Percentiles rank a stretch among this genome's conserved stretches.
These are phyloP conservation scores for Adansonia digitata DNA, from an alignment of 345 rosid species.

Conservation along the genomic window DNA sequence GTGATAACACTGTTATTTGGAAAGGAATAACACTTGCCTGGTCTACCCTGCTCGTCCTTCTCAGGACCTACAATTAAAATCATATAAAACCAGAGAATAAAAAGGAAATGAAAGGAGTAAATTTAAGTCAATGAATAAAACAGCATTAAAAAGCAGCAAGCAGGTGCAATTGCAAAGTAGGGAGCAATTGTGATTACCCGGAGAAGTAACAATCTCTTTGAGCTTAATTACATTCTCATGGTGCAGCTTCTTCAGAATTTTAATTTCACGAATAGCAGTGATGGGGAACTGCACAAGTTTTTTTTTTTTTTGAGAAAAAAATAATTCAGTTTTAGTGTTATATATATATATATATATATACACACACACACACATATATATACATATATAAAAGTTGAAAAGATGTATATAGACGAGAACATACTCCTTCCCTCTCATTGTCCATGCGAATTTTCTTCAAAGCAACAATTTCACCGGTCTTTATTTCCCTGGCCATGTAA, in stretches of 20 bases:
- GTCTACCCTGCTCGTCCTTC: slow-evolving; percentile 81
- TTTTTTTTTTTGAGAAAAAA: not conserved
- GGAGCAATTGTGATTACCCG: slow-evolving; percentile 35
- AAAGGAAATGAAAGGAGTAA: not conserved
- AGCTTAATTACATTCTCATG: slow-evolving; percentile 67
- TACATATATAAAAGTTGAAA: too few relatives aligned
- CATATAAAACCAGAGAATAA: not conserved
- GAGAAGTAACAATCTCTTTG: slow-evolving; percentile 75
- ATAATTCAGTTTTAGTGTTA: not conserved
- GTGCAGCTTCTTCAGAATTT: slow-evolving; percentile 68
- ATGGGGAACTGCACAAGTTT: slow-evolving; percentile 50
- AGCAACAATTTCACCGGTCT: slow-evolving; percentile 91
- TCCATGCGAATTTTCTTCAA: slow-evolving; percentile 96
- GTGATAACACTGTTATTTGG: not conserved
- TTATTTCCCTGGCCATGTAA: slow-evolving; percentile 85
- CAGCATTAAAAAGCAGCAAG: not conserved
- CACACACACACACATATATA: too few relatives aligned
- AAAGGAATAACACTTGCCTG: slow-evolving; percentile 46
- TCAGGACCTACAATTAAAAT: slow-evolving; percentile 52
- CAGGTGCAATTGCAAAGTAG: not conserved
- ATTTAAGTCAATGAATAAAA: not conserved
- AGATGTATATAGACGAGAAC: slow-evolving; percentile 13
- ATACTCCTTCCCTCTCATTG: slow-evolving; percentile 94
- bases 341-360: not conserved
- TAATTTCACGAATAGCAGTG: slow-evolving; percentile 79